Evolutionary conservation across 805 yeast genomes (phyloP).

Genomic region (Teunomyces pallodes): DNA sequence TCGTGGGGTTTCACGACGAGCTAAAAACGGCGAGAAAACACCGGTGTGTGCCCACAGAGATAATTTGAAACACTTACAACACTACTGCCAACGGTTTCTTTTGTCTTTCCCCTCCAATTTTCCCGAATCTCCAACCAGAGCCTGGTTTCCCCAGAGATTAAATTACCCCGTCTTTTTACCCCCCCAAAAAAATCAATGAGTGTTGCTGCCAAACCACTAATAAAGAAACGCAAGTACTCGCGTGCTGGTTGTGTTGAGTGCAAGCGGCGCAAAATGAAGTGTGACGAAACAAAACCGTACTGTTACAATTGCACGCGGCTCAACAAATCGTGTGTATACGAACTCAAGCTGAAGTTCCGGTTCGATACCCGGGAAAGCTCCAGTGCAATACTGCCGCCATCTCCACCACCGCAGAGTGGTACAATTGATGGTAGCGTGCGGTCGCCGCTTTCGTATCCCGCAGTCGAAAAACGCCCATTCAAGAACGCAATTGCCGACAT

Average conservation of each 20-base stretch:
- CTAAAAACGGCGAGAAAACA: too few relatives aligned
- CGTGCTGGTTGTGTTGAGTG: constrained; percentile 44
- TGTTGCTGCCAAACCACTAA: constrained; percentile 1
- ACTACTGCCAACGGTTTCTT: too few relatives aligned
- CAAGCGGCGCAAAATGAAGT: constrained; percentile 43
- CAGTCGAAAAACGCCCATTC: constrained; percentile 3
- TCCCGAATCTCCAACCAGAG: too few relatives aligned
- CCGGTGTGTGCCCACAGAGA: too few relatives aligned
- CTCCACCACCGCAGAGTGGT: background rate
- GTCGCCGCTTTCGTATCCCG: background rate
- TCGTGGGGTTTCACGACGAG: too few relatives aligned
- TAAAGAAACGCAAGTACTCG: constrained; percentile 38
- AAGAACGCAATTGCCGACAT: constrained; percentile 13
- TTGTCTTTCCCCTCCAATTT: too few relatives aligned
- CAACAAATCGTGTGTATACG: constrained; percentile 30
- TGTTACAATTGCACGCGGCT: constrained; percentile 37
- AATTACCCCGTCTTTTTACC: background rate
- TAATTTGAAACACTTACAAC: too few relatives aligned
- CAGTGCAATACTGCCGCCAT: background rate
- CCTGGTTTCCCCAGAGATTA: too few relatives aligned
- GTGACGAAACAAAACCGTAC: constrained; percentile 38
- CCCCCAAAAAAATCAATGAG: background rate
- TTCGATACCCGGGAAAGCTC: background rate
- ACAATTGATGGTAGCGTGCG: background rate
- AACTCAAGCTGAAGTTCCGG: constrained; percentile 11